These are phyloP conservation scores for Raphanus hybrid DNA, from an alignment of 441 rosid genomes.

Conservation along the genomic window DNA sequence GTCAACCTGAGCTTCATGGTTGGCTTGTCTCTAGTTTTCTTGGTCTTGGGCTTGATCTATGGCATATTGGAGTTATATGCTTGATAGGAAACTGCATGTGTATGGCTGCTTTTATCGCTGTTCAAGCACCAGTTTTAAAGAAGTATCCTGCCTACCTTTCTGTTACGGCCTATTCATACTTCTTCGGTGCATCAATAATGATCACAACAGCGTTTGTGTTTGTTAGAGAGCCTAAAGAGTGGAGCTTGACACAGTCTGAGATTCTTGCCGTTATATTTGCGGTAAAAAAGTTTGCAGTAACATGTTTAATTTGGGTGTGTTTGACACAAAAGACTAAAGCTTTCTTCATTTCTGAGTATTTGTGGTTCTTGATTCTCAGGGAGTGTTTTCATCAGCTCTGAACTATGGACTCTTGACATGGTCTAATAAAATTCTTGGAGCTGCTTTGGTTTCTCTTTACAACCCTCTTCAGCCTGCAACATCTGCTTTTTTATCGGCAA, in stretches of 20 bases:
- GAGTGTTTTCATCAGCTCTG: constrained; percentile 85
- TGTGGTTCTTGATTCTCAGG: constrained; percentile 45
- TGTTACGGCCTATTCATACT: constrained; percentile 80
- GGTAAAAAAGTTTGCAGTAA: constrained; percentile 79
- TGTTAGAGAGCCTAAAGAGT: constrained; percentile 71
- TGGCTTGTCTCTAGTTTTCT: constrained; percentile 71
- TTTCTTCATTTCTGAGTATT: background rate
- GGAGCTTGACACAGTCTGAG: constrained; percentile 84
- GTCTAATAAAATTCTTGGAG: constrained; percentile 95
- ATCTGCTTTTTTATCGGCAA: constrained; percentile 72
- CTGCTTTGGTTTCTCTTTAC: constrained; percentile 92
- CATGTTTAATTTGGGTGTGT: background rate
- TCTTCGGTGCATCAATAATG: constrained; percentile 80
- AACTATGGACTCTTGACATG: constrained; percentile 94
- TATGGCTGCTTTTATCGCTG: constrained; percentile 93
- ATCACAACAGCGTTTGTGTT: constrained; percentile 62
- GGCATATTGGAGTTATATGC: constrained; percentile 94
- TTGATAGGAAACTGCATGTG: constrained; percentile 93
- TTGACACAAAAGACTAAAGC: constrained; percentile 13
- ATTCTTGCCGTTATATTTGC: constrained; percentile 83
- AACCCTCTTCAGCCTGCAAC: constrained; percentile 97
- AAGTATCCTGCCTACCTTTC: constrained; percentile 89
- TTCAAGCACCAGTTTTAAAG: constrained; percentile 83
- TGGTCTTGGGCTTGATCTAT: constrained; percentile 66
- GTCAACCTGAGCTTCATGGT: constrained; percentile 70